Percentiles rank a stretch among this genome's conserved stretches.
phyloP scores from a whole-genome alignment of 768 basidiomycete species.

The Trametes maxima region DNA sequence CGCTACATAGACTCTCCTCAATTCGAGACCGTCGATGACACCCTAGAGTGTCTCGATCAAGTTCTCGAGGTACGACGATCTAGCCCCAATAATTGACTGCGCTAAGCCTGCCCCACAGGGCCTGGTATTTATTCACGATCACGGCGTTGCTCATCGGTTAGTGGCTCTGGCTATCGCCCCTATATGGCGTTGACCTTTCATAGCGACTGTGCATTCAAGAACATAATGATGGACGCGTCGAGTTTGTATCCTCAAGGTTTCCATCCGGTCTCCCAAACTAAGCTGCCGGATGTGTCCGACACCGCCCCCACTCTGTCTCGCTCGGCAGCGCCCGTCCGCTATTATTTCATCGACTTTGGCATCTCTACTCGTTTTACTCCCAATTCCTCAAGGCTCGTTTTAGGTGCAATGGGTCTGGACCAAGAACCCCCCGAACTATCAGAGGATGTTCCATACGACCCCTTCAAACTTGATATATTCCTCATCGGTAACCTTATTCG shows the following conservation, averaged over 20 bases:
- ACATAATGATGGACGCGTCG: constrained; percentile 30
- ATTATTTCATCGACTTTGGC: constrained; percentile 34
- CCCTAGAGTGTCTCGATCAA: constrained; percentile 1
- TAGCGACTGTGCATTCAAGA: constrained; percentile 28
- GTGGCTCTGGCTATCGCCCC: constrained; percentile 21
- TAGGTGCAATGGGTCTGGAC: constrained; percentile 24
- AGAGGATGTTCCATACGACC: constrained; percentile 25
- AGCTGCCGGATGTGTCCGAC: constrained; percentile 24
- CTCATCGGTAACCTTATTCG: constrained; percentile 25
- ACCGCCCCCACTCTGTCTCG: too few species aligned
- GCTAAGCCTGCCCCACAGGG: constrained; percentile 13
- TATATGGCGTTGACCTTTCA: too few species aligned
- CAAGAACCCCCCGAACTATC: constrained; percentile 27
- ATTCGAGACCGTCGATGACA: not conserved
- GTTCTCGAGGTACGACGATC: constrained; percentile 3
- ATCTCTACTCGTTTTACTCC: constrained; percentile 27
- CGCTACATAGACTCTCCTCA: constrained; percentile 1
- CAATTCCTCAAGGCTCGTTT: constrained; percentile 17
- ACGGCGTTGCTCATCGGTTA: constrained; percentile 29
- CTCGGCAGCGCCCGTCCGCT: constrained; percentile 22
- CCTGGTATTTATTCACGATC: constrained; percentile 26
- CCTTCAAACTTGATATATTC: constrained; percentile 29
- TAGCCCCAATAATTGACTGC: not conserved
- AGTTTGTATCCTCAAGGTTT: constrained; percentile 25
- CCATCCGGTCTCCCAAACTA: too few species aligned